Conservation (phyloP, 352 stramenopile genomes). For the Globisporangium barbulae region DNA sequence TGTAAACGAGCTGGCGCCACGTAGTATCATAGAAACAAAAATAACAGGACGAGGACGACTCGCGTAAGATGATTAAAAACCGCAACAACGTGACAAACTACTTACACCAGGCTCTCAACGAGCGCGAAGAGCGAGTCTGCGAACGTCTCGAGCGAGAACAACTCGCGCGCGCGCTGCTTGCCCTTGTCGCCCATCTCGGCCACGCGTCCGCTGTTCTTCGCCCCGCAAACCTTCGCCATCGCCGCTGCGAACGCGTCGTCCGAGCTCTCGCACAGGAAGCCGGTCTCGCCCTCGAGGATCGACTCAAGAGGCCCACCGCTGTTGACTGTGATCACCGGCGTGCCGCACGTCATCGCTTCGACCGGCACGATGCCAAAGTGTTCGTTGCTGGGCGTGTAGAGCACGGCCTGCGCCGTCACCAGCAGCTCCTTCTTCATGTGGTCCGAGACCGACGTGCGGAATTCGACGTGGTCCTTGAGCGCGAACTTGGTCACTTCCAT, state of each 20-base stretch:
- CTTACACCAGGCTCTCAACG: slow-evolving; percentile 36
- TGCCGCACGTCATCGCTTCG: slow-evolving; percentile 95
- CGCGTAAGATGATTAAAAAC: not conserved
- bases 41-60: not conserved
- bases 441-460: slow-evolving; percentile 89
- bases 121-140: slow-evolving; percentile 53
- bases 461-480: slow-evolving; percentile 76
- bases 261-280: slow-evolving; percentile 72
- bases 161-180: slow-evolving; percentile 41
- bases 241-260: slow-evolving; percentile 53
- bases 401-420: slow-evolving; percentile 75
- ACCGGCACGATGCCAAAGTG: slow-evolving; percentile 99
- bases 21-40: not conserved
- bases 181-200: slow-evolving; percentile 46
- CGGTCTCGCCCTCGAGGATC: slow-evolving; percentile 86
- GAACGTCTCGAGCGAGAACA: slow-evolving; percentile 80
- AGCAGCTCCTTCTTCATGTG: slow-evolving; percentile 86
- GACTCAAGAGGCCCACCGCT: slow-evolving; percentile 97
- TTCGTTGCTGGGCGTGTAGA: slow-evolving; percentile 97
- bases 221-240: slow-evolving; percentile 59
- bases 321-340: slow-evolving; percentile 93
- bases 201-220: slow-evolving; percentile 25
- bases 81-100: not conserved
- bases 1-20: not conserved
- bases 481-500: slow-evolving; percentile 52